A percentile compares a stretch with the other conserved stretches of the same genome.
Conservation (phyloP, 2,329 filamentous ascomycete genomes). For the Colletotrichum musae region DNA sequence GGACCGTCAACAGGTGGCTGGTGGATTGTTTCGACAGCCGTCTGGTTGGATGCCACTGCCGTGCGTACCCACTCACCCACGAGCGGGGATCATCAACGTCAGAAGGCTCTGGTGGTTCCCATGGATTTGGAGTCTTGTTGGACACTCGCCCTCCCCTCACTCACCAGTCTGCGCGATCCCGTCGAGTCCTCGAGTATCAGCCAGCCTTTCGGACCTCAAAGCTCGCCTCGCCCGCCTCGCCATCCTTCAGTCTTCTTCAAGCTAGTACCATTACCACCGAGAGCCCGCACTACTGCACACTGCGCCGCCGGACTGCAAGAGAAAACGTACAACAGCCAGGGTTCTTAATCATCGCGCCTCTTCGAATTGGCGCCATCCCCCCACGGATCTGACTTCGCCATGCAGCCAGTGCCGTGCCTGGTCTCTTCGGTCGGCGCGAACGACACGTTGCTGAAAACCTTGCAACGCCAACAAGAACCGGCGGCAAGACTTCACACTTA, state of each 20-base stretch:
- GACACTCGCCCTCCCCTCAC: too few relatives aligned
- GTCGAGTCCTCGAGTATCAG: too few relatives aligned
- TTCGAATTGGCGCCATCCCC: not conserved
- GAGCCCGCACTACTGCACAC: too few relatives aligned
- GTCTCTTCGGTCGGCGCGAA: not conserved
- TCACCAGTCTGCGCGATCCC: too few relatives aligned
- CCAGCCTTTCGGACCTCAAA: too few relatives aligned
- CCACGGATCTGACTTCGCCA: not conserved
- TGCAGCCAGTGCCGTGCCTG: not conserved
- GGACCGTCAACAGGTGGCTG: constrained; percentile 27
- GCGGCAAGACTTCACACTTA: not conserved
- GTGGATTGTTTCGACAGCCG: constrained; percentile 24
- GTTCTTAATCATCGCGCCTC: too few relatives aligned
- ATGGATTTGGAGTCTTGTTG: not conserved
- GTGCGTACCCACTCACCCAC: not conserved
- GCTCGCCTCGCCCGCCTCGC: too few relatives aligned
- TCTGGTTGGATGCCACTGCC: constrained; percentile 24
- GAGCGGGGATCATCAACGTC: constrained; percentile 27
- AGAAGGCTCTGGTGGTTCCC: constrained; percentile 10
- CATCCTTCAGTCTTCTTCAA: too few relatives aligned
- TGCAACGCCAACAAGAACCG: not conserved
- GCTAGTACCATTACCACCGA: too few relatives aligned
- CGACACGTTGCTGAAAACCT: not conserved
- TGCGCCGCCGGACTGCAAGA: too few relatives aligned
- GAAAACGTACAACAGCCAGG: too few relatives aligned